phyloP scores from a whole-genome alignment of 2,329 filamentous ascomycete genomes.

The Malbranchea cinnamomea region DNA sequence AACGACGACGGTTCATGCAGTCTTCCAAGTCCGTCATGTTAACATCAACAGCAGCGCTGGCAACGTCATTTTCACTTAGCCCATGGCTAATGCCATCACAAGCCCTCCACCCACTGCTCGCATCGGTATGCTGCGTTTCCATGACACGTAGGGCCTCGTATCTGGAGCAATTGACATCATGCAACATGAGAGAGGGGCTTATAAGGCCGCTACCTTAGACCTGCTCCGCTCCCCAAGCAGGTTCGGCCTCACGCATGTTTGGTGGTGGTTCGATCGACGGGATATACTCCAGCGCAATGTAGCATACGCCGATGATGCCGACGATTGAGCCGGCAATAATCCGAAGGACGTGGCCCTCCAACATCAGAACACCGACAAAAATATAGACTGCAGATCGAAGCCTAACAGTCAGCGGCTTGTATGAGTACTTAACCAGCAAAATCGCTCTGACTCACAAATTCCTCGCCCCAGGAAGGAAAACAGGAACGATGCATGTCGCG shows the following conservation, averaged over 20 bases:
- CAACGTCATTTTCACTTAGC: too few relatives aligned
- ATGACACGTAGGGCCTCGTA: too few relatives aligned
- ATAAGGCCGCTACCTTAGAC: conserved; percentile 43
- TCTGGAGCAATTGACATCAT: too few relatives aligned
- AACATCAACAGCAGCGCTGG: too few relatives aligned
- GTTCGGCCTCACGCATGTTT: conserved; percentile 67
- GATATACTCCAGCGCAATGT: conserved; percentile 60
- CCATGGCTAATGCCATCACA: too few relatives aligned
- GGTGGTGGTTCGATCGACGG: conserved; percentile 65
- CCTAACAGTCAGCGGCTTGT: conserved; percentile 4
- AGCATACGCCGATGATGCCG: conserved; percentile 62
- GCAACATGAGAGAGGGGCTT: too few relatives aligned
- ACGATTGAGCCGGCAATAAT: conserved; percentile 66
- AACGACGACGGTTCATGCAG: too few relatives aligned
- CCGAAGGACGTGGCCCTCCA: conserved; percentile 51
- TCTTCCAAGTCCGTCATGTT: too few relatives aligned
- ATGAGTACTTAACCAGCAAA: too few relatives aligned
- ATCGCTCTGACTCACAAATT: conserved; percentile 82
- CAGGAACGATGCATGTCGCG: conserved; percentile 90
- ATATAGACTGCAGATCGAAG: conserved; percentile 61
- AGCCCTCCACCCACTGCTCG: too few relatives aligned
- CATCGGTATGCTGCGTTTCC: too few relatives aligned
- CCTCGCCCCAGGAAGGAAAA: conserved; percentile 95
- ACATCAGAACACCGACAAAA: conserved; percentile 77
- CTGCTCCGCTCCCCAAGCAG: conserved; percentile 63